These are phyloP conservation scores for Combretum micranthum DNA, from an alignment of 345 rosid genomes.

Conservation along the genomic window DNA sequence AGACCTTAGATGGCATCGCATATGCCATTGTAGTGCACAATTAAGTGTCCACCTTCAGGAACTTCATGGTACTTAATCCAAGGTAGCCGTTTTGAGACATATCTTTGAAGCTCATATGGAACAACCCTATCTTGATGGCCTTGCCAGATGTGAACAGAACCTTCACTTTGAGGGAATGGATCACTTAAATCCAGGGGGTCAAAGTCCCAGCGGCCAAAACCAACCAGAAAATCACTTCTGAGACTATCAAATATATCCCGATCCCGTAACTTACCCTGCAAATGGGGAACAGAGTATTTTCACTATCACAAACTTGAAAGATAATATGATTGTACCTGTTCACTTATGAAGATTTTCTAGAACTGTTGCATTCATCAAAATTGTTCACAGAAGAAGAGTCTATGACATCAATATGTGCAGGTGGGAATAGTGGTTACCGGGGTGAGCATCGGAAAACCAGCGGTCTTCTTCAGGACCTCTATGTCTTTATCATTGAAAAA, in stretches of 20 bases:
- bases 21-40: slow-evolving; percentile 64
- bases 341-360: too few species aligned
- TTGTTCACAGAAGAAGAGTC: too few species aligned
- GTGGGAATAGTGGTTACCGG: slow-evolving; percentile 34
- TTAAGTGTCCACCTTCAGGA: slow-evolving; percentile 78
- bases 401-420: not conserved
- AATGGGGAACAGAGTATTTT: not conserved
- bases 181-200: slow-evolving; percentile 55
- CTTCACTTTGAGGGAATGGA: slow-evolving; percentile 33
- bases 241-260: slow-evolving; percentile 53
- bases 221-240: slow-evolving; percentile 45
- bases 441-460: slow-evolving; percentile 74
- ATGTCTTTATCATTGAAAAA: slow-evolving; percentile 62
- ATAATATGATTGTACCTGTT: too few species aligned
- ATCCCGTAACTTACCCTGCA: slow-evolving; percentile 49
- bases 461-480: slow-evolving; percentile 48
- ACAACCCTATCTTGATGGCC: slow-evolving; percentile 84
- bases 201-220: slow-evolving; percentile 77
- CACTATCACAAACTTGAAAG: not conserved
- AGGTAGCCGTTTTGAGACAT: slow-evolving; percentile 44
- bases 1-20: slow-evolving; percentile 62
- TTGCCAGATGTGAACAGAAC: slow-evolving; percentile 78
- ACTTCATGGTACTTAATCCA: slow-evolving; percentile 90
- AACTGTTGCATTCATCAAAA: too few species aligned
- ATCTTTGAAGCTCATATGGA: slow-evolving; percentile 68